Conservation (phyloP, 148 eudicot genomes). For the Rheum nobile region DNA sequence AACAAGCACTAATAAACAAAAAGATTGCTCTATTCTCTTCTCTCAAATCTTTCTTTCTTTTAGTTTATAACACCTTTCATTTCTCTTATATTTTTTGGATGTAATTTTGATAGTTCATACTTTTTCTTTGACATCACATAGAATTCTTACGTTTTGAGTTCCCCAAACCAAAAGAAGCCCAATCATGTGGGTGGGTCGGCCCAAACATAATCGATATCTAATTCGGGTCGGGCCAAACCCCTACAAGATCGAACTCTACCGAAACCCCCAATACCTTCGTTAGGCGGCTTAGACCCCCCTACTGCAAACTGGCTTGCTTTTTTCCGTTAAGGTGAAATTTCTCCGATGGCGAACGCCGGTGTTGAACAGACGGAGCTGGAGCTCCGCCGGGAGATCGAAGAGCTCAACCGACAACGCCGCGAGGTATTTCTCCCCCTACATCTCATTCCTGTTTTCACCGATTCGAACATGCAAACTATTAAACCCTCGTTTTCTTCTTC, state of each 20-base stretch:
- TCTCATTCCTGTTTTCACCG: background rate
- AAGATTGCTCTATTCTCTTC: no score
- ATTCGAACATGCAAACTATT: background rate
- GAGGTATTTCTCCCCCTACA: conserved; percentile 37
- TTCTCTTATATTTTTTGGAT: no score
- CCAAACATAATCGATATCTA: background rate
- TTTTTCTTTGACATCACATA: no score
- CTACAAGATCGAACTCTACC: background rate
- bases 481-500: background rate
- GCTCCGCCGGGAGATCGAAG: conserved; percentile 79
- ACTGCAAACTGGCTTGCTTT: background rate
- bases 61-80: no score
- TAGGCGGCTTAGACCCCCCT: background rate
- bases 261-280: conserved; percentile 1
- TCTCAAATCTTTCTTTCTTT: no score
- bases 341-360: conserved; percentile 29
- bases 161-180: background rate
- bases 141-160: no score
- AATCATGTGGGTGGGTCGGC: background rate
- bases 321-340: background rate
- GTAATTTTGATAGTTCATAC: no score
- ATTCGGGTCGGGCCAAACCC: background rate
- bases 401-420: conserved; percentile 73
- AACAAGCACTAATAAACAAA: no score
- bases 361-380: conserved; percentile 65